phyloP scores from a whole-genome alignment of 1,284 basidiomycete genomes.

The Apiotrichum siamense region DNA sequence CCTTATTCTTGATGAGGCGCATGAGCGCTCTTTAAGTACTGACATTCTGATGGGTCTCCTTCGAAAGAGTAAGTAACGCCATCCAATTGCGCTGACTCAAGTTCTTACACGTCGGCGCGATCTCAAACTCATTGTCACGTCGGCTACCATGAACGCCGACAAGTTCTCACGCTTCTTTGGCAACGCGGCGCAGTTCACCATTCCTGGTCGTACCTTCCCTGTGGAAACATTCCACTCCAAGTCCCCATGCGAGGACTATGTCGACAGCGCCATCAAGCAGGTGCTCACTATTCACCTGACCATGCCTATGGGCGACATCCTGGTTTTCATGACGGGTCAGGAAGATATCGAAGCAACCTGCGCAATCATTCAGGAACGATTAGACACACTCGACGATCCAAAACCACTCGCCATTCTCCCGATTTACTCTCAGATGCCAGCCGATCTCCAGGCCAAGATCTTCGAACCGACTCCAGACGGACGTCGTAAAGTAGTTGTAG shows the following conservation, averaged over 20 bases:
- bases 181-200: constrained; percentile 89
- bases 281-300: constrained; percentile 94
- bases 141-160: constrained; percentile 98
- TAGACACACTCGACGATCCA: constrained; percentile 85
- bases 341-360: constrained; percentile 98
- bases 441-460: constrained; percentile 96
- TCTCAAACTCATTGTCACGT: constrained; percentile 93
- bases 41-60: constrained; percentile 96
- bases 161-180: constrained; percentile 97
- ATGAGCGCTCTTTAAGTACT: constrained; percentile 91
- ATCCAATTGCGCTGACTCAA: constrained; percentile 37
- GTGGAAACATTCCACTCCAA: constrained; percentile 95
- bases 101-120: constrained; percentile 86
- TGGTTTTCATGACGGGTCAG: constrained; percentile 99
- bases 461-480: constrained; percentile 93
- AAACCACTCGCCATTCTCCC: constrained; percentile 80
- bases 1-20: constrained; percentile 94
- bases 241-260: constrained; percentile 97
- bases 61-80: constrained; percentile 65
- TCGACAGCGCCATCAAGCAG: constrained; percentile 96
- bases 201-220: constrained; percentile 96
- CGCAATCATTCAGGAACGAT: constrained; percentile 81
- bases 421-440: constrained; percentile 99
- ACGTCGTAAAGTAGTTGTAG: constrained; percentile 91
- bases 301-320: constrained; percentile 86